Conservation (phyloP, 2,329 filamentous ascomycete species). For the Beauveria sp. region DNA sequence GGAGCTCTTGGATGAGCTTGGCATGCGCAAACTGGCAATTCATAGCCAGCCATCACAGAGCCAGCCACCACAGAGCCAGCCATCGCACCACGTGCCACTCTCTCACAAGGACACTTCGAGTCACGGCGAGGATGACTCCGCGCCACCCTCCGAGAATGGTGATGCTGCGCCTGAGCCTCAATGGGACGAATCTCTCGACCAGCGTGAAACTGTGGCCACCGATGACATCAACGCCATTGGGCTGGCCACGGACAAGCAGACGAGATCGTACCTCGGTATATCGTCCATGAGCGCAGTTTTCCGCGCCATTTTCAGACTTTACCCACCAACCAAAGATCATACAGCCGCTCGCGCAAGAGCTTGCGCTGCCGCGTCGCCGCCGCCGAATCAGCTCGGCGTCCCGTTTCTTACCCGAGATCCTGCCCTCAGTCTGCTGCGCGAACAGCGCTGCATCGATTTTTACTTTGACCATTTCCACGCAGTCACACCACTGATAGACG, state of each 20-base stretch:
- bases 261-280: constrained; percentile 55
- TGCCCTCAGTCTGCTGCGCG: constrained; percentile 28
- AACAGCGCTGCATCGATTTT: constrained; percentile 42
- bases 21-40: neutral
- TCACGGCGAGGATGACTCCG: constrained; percentile 16
- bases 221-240: constrained; percentile 27
- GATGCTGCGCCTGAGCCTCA: constrained; percentile 21
- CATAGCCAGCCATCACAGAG: neutral
- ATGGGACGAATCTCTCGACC: constrained; percentile 22
- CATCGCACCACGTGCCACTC: neutral
- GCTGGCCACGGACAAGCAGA: constrained; percentile 43
- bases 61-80: neutral
- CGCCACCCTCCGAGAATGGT: constrained; percentile 20
- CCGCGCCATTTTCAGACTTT: constrained; percentile 43
- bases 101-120: neutral
- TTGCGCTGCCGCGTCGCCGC: constrained; percentile 18
- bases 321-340: constrained; percentile 22
- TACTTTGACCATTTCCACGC: constrained; percentile 56
- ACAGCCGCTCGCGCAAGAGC: constrained; percentile 19
- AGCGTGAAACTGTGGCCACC: constrained; percentile 18
- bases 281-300: constrained; percentile 56
- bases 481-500: constrained; percentile 53
- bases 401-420: constrained; percentile 32
- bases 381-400: constrained; percentile 21
- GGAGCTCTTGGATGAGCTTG: constrained; percentile 17